Evolutionary conservation across 495 filamentous ascomycete species (phyloP), one percentile per base, ranked within the genome.

Genomic region (Astrocystis sublimbata): DNA sequence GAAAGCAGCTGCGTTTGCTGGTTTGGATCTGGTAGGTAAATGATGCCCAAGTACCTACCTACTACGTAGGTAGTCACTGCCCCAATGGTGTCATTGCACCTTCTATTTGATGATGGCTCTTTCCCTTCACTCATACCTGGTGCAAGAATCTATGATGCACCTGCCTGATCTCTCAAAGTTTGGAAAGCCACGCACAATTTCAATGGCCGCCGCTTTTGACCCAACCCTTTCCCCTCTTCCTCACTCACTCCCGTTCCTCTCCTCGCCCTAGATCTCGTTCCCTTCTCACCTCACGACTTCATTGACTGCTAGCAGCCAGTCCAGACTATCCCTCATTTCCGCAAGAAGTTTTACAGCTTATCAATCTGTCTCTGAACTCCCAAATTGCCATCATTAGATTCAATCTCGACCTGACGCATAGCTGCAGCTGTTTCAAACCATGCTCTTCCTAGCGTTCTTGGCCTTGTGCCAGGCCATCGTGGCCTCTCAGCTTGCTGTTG

Each of bases 401-500:
- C 9, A 15, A 10, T 4, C 28, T 35, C 8, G 15, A 43, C 38
- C 49, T 15, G 26, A 9, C 30, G 4, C 50, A 60, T 23, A 42
- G 38, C 60, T 63, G 50, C 35, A 56, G 24, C 2, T 21, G 12
- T 60, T 60, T 30, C 0, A 51, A 36, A 43, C 19, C 57, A 53
- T 63, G 23, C 28, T 66, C 41, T 45, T 65, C 13, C 10, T 56
- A 35, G 60, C 64, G 63, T 43, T 71, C 38, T 43, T 69, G 64
- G 69, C 67, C 36, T 19, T 65, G 38, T 60, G 28, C 65, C 47
- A 64, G 30, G 2, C 19, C n/a, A 40, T 36, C 26, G 12, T 61
- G 49, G 58, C 58, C 46, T 23, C 13, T 26, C 26, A 61, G 58
- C 6, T 19, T 35, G 28, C 35, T 9, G 17, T 13, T 26, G 38